phyloP scores from a whole-genome alignment of 2,329 filamentous ascomycete species.

The Cryphonectria nitschkei region DNA sequence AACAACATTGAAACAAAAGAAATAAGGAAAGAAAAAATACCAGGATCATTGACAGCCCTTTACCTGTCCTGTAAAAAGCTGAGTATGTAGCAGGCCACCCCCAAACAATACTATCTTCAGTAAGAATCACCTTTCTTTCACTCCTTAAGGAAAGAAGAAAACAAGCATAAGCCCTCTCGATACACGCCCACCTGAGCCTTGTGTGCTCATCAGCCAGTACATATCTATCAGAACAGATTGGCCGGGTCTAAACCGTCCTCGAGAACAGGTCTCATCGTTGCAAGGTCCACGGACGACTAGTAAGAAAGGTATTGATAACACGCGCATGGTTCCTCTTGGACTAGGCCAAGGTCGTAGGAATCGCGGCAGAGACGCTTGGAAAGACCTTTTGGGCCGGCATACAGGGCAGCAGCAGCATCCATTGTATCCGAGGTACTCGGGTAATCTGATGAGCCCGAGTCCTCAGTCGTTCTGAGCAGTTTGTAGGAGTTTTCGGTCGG shows the following conservation, averaged over 20 bases:
- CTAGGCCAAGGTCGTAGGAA: not conserved
- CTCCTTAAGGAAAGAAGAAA: not conserved
- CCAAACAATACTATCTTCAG: not conserved
- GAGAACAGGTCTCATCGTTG: constrained; percentile 5
- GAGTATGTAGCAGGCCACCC: not conserved
- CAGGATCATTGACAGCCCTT: not conserved
- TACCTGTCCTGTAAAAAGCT: not conserved
- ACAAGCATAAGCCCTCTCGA: constrained; percentile 39
- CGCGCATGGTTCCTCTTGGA: not conserved
- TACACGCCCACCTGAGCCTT: constrained; percentile 40
- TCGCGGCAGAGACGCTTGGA: not conserved
- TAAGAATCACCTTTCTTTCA: not conserved
- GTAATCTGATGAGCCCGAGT: not conserved
- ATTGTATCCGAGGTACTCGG: not conserved
- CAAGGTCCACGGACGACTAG: not conserved
- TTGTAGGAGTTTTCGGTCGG: not conserved
- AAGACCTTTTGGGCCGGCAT: not conserved
- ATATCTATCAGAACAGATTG: constrained; percentile 36
- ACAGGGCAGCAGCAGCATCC: not conserved
- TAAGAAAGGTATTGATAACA: not conserved
- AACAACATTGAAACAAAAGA: too few species aligned
- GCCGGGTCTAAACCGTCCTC: not conserved
- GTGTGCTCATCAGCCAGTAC: constrained; percentile 44
- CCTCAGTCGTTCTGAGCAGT: not conserved
- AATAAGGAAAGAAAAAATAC: not conserved